Percentiles rank a stretch among this genome's conserved stretches.
Conservation (phyloP, 192 early-diverging fungal species). For the Lunasporangiospora selenospora region DNA sequence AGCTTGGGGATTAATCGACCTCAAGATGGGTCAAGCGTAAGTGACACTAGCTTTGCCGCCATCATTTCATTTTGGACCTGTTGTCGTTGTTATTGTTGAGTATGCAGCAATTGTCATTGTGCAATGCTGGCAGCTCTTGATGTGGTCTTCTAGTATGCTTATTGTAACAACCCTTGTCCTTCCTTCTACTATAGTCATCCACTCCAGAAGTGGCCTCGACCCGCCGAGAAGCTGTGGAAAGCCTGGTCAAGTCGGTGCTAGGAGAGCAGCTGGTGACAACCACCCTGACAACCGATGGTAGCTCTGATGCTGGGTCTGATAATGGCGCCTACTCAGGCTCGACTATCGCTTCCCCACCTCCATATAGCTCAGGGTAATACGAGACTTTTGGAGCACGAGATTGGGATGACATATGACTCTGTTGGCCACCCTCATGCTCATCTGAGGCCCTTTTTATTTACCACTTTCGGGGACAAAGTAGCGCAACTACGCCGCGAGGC, state of each 20-base stretch:
- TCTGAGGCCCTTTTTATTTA: background rate
- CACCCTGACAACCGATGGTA: slow-evolving; percentile 35
- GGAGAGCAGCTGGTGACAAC: slow-evolving; percentile 65
- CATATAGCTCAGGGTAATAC: slow-evolving; percentile 36
- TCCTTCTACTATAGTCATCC: no score
- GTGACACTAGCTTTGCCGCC: slow-evolving; percentile 4
- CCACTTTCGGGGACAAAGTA: background rate
- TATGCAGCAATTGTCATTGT: background rate
- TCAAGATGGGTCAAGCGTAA: no score
- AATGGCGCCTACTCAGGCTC: slow-evolving; percentile 34
- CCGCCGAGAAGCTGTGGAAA: slow-evolving; percentile 82
- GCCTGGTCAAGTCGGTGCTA: slow-evolving; percentile 84
- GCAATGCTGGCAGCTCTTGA: no score
- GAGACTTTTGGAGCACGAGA: background rate
- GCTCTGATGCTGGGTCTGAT: slow-evolving; percentile 57
- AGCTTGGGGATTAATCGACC: no score
- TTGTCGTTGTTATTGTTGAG: background rate
- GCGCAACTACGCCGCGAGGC: background rate
- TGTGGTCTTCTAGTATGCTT: no score
- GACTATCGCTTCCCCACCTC: slow-evolving; percentile 51
- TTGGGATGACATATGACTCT: background rate
- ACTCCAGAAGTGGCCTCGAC: no score
- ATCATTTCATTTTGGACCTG: no score
- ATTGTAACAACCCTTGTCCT: no score
- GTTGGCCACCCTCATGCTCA: background rate